Base-by-base conservation (phyloP, 148 eudicot genomes). In the Nyssa sinensis region DNA sequence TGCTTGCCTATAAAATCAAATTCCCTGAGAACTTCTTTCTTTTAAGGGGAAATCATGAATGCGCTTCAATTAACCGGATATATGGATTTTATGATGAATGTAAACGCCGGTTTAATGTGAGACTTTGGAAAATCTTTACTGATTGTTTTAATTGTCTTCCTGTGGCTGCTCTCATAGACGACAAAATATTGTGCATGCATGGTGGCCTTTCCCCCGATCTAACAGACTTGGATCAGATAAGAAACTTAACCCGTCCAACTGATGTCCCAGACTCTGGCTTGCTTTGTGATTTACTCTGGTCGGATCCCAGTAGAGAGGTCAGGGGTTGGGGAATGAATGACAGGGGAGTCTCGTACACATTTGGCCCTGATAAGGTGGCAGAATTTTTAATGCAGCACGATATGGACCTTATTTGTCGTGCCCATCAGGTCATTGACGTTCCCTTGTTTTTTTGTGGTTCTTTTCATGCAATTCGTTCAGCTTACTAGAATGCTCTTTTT, bases 301-400 rank as follows among this genome's bases (percentile, higher is more conserved):
- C 94, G n/a, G 94, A 90, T 83, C 94, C 94, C 19, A 82, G 88
- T 73, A 87, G 88, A 74, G 94, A 88, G 63, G 77, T 81, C 28
- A 88, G 71, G 74, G 94, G 91, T 62, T 90, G 94, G 94, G 94
- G 87, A 77, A 88, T 88, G 86, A 90, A 86, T 67, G 94, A 90
- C 69, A 83, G 94, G 67, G 94, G 94, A 47, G 94, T 90, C 71
- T 90, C 94, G 19, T 90, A 58, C 75, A 90, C 91, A 30, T 90
- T 86, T 84, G 91, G 94, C 71, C 81, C 88, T 75, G 94, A 90
- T 76, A 90, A 82, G 74, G 91, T 90, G 73, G 85, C 91, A 1
- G 88, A 90, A 47, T 90, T 90, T 73, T 75, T 90, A 53, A 79
- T 81, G 87, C 84, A 86, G 79, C 85, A 88, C 76, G 90, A 88